Base-by-base conservation (phyloP, 2,329 filamentous ascomycete genomes). In the Massarina eburnea region DNA sequence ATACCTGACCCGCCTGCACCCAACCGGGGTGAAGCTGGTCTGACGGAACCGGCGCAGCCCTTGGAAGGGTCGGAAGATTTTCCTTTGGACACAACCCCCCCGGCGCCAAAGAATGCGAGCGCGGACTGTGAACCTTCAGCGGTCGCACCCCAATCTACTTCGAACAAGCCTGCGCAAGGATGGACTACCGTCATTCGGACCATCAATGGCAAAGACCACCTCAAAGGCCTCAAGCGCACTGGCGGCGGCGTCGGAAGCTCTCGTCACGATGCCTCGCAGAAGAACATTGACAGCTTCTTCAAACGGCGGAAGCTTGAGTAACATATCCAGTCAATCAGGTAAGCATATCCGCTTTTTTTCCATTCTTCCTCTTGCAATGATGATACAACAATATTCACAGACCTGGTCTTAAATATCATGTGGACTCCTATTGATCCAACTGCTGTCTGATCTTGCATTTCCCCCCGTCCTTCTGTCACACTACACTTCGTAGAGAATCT, bases 231-330 rank as follows among this genome's bases (percentile, higher is more conserved):
- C 46, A 91, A 85, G 66, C 87, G 89, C 68, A 92, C 89, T 8
- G 77, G 86, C 19, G 89, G 89, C 22, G 91, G 91, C 3, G 87
- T 96, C 45, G 90, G 90, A 43, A 94, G 86, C 58, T 79, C 87
- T 30, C 78, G 80, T 45, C 85, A 89, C 63, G 91, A 96, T 65
- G 77, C 81, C 9, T 83, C 78, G 37, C 91, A 96, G 68, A 84
- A 80, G 61, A 89, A 80, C 15, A 80, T 96, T 57, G 83, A 89
- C 36, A 80, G 80, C 0, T 96, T 94, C 73, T 91, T 96, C 69
- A 84, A 84, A 61, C 80, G 80, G 62, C 72, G 72, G 29, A 48
- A 45, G 33, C 6, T 48, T 18, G 46, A 40, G 6, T 48, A 26
- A 48, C 4, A 21, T 27, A 22, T 18, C 18, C 8, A 40, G 14